Percentiles rank a stretch among this genome's conserved stretches.
Conservation (phyloP, 2,329 filamentous ascomycete genomes). For the Calonectria pauciramosa region DNA sequence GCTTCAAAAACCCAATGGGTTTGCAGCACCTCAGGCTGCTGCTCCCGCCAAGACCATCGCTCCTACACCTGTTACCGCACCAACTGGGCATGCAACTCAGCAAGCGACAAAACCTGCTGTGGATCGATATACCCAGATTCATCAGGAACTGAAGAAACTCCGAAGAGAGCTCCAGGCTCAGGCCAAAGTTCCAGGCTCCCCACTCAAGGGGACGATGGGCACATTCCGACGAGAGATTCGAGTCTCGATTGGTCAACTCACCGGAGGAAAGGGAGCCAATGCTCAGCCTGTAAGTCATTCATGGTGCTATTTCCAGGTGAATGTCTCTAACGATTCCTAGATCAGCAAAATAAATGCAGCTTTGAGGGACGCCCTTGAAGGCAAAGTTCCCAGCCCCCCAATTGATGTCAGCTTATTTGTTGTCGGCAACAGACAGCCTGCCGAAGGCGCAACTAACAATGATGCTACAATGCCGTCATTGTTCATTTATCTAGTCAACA, state of each 20-base stretch:
- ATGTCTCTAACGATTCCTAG: conserved; percentile 43
- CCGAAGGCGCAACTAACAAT: conserved; percentile 66
- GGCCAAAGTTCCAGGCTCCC: conserved; percentile 59
- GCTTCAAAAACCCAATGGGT: conserved; percentile 38
- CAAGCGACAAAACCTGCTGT: conserved; percentile 27
- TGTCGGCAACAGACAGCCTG: conserved; percentile 58
- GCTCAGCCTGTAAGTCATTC: conserved; percentile 52
- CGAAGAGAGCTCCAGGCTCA: conserved; percentile 74
- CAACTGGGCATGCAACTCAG: conserved; percentile 27
- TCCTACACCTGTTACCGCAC: not conserved
- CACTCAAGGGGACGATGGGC: conserved; percentile 76
- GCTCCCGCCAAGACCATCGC: not conserved
- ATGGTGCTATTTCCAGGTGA: not conserved
- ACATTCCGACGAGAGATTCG: conserved; percentile 80
- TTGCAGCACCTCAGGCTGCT: conserved; percentile 15
- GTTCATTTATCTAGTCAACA: conserved; percentile 82
- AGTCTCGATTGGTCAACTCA: conserved; percentile 81
- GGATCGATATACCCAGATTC: conserved; percentile 70
- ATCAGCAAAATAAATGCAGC: conserved; percentile 53
- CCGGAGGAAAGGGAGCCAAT: conserved; percentile 75
- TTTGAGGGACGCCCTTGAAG: conserved; percentile 67
- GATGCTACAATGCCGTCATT: conserved; percentile 71
- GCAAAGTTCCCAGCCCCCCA: conserved; percentile 63
- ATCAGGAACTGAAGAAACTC: conserved; percentile 76
- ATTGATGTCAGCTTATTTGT: conserved; percentile 71